phyloP scores from a whole-genome alignment of 495 filamentous ascomycete genomes.

The Penicillium paxilli region DNA sequence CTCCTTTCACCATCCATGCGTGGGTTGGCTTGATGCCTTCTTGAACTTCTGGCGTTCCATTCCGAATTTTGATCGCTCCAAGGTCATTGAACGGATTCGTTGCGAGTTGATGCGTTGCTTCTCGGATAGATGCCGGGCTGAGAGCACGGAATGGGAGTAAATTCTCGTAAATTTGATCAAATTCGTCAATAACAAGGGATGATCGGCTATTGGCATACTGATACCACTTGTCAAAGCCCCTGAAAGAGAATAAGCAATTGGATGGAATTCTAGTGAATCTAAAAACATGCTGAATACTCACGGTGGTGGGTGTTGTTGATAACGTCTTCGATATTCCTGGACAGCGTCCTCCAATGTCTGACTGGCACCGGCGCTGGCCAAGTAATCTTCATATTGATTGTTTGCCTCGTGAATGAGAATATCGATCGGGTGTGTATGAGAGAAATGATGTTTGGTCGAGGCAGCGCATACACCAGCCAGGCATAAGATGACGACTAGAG shows the following conservation, averaged over 20 bases:
- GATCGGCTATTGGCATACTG: slow-evolving; percentile 63
- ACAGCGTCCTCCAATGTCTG: slow-evolving; percentile 39
- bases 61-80: slow-evolving; percentile 46
- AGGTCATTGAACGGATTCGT: slow-evolving; percentile 52
- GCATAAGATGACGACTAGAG: slow-evolving; percentile 26
- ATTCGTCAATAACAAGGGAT: slow-evolving; percentile 72
- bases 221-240: slow-evolving; percentile 64
- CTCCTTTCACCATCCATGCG: slow-evolving; percentile 59
- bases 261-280: not conserved
- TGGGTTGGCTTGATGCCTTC: slow-evolving; percentile 48
- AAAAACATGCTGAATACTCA: slow-evolving; percentile 11
- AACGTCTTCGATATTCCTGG: slow-evolving; percentile 42
- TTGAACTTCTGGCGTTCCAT: slow-evolving; percentile 43
- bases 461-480: slow-evolving; percentile 29
- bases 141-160: slow-evolving; percentile 75
- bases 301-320: slow-evolving; percentile 52
- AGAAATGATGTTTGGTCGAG: slow-evolving; percentile 27
- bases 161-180: slow-evolving; percentile 69
- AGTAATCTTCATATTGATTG: slow-evolving; percentile 36
- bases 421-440: slow-evolving; percentile 48
- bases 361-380: slow-evolving; percentile 36
- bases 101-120: slow-evolving; percentile 40
- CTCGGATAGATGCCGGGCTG: slow-evolving; percentile 57
- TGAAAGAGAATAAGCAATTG: slow-evolving; percentile 16
- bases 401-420: slow-evolving; percentile 43